Conservation (phyloP, 768 basidiomycete genomes). For the Phaeotremella fagi region DNA sequence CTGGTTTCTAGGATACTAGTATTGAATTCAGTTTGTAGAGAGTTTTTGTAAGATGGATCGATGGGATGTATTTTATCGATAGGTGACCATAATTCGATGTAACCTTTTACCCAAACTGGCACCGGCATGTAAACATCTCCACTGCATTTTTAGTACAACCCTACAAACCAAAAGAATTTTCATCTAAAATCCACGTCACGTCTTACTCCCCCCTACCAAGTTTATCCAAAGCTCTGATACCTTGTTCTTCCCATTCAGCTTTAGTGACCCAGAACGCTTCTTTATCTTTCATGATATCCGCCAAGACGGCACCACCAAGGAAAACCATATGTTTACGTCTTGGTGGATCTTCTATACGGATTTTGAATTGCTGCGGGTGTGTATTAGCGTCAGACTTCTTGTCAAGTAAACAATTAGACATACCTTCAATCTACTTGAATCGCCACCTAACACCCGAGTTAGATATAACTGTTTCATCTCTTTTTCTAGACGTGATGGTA, state of each 20-base stretch:
- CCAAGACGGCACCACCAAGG: constrained; percentile 95
- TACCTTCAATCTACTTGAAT: constrained; percentile 79
- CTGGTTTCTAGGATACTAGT: background rate
- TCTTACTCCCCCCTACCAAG: constrained; percentile 61
- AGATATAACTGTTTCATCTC: constrained; percentile 99
- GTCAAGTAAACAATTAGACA: constrained; percentile 48
- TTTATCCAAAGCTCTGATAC: constrained; percentile 73
- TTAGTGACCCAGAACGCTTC: constrained; percentile 93
- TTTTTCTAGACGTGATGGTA: constrained; percentile 94
- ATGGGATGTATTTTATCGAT: no score
- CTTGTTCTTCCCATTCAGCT: constrained; percentile 94
- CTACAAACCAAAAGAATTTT: no score
- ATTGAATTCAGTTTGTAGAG: no score
- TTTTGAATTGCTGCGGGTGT: constrained; percentile 89
- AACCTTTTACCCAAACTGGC: no score
- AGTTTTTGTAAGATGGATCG: background rate
- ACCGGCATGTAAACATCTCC: no score
- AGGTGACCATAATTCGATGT: no score
- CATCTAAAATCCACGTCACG: no score
- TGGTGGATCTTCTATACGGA: constrained; percentile 95
- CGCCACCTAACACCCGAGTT: constrained; percentile 75
- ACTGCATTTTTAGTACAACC: no score
- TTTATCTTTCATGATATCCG: constrained; percentile 94
- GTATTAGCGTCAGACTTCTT: background rate
- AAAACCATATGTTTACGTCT: constrained; percentile 99